Evolutionary conservation across 768 basidiomycete species (phyloP), one percentile per base, ranked within the genome.

Genomic region (Tulasnella sp.): DNA sequence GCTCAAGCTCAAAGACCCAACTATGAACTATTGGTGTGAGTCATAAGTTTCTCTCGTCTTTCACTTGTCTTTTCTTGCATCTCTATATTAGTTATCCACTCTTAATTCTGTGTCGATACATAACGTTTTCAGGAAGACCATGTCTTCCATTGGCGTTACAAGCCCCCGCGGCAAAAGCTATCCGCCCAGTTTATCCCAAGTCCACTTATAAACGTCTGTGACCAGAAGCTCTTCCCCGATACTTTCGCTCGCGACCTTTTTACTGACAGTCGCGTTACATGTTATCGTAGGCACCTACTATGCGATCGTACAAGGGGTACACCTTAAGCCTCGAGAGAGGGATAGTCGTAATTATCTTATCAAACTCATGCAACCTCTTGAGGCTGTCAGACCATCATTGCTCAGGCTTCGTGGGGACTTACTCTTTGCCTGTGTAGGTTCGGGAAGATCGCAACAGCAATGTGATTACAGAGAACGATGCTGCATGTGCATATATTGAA

Each of bases 21-120:
- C 91, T 45, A 77, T 98, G 60, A 75, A 86, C 3, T 96, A 98
- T 63, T 99, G 93, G 92, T 91, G 92, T 92, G 66, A 56, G 85
- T 70, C 9, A 24, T 31, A 37, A 45, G 5, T 39, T 31, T n/a
- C n/a, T n/a, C n/a, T n/a, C n/a, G n/a, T n/a, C n/a, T n/a, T n/a
- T n/a, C n/a, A n/a, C n/a, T n/a, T n/a, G n/a, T n/a, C n/a, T n/a
- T n/a, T n/a, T n/a, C n/a, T n/a, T n/a, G n/a, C n/a, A n/a, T n/a
- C n/a, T n/a, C n/a, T n/a, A n/a, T n/a, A n/a, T n/a, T n/a, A n/a
- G n/a, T n/a, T n/a, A n/a, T n/a, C n/a, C n/a, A n/a, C n/a, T n/a
- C n/a, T n/a, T n/a, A n/a, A n/a, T n/a, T n/a, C n/a, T n/a, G n/a
- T n/a, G n/a, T n/a, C n/a, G n/a, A n/a, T n/a, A n/a, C n/a, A n/a